Evolutionary conservation across 192 early-diverging fungal genomes (phyloP).

Genomic region (Physocladia obscura): DNA sequence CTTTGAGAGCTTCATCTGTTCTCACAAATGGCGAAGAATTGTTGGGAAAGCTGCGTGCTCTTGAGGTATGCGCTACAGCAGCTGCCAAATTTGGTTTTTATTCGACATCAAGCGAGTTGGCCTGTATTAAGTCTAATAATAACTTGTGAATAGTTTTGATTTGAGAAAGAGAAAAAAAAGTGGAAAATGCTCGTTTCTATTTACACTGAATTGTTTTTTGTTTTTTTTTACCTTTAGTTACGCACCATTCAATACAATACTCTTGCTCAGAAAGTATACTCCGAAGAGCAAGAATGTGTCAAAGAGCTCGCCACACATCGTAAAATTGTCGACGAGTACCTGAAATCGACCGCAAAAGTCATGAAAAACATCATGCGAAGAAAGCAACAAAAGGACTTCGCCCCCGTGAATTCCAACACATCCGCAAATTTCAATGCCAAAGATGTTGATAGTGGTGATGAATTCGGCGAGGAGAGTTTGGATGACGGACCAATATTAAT

Average conservation of each 20-base stretch:
- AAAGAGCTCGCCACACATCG: slow-evolving; percentile 30
- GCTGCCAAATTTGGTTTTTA: no score
- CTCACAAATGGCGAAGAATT: no score
- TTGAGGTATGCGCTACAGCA: no score
- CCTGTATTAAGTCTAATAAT: no score
- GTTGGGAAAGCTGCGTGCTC: no score
- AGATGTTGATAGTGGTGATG: no score
- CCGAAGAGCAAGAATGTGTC: slow-evolving; percentile 34
- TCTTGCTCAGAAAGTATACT: slow-evolving; percentile 37
- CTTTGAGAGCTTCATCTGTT: no score
- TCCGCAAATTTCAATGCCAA: background rate
- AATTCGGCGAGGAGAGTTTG: background rate
- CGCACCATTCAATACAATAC: slow-evolving; percentile 34
- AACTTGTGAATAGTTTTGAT: no score
- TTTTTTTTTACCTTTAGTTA: no score
- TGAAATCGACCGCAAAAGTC: background rate
- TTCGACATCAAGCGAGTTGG: no score
- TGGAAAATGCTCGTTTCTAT: no score
- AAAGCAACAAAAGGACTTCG: background rate
- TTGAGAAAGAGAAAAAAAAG: background rate
- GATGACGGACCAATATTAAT: slow-evolving; percentile 2
- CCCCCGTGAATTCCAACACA: background rate
- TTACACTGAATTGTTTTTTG: no score
- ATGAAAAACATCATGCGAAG: background rate
- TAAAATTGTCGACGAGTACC: slow-evolving; percentile 11